phyloP scores from a whole-genome alignment of 352 stramenopile species.

The Globisporangium emineosum region DNA sequence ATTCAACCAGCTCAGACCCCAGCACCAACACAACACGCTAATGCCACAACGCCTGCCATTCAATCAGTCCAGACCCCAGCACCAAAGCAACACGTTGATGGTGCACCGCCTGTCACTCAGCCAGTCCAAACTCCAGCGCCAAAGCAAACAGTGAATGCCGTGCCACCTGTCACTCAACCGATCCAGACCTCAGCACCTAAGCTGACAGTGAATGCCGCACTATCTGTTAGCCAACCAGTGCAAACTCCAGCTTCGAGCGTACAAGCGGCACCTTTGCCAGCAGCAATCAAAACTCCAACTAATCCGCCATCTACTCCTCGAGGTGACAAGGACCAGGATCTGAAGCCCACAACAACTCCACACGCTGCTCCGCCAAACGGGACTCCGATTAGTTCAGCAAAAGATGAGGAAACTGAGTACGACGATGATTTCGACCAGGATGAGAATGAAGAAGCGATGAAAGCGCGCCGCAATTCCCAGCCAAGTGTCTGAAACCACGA shows the following conservation, averaged over 20 bases:
- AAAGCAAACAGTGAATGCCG: background rate
- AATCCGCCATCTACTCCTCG: background rate
- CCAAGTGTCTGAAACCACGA: background rate
- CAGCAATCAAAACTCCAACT: background rate
- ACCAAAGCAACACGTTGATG: too few relatives aligned
- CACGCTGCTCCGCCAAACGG: background rate
- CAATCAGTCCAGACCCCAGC: too few relatives aligned
- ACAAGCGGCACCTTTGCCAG: background rate
- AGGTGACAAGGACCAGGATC: background rate
- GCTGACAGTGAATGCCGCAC: background rate
- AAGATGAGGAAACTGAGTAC: conserved; percentile 37
- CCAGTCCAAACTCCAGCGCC: background rate
- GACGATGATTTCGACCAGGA: conserved; percentile 37
- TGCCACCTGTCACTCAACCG: too few relatives aligned
- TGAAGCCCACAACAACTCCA: background rate
- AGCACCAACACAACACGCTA: background rate
- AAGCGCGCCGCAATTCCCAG: conserved; percentile 14
- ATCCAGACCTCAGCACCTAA: background rate
- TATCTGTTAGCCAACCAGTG: background rate
- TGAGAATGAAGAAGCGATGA: conserved; percentile 20
- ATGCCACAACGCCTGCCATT: background rate
- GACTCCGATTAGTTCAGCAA: background rate
- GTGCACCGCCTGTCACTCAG: too few relatives aligned
- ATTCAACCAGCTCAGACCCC: background rate
- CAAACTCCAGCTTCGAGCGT: background rate